Evolutionary conservation across 441 rosid species (phyloP).

Genomic region (Populus tomentosa): DNA sequence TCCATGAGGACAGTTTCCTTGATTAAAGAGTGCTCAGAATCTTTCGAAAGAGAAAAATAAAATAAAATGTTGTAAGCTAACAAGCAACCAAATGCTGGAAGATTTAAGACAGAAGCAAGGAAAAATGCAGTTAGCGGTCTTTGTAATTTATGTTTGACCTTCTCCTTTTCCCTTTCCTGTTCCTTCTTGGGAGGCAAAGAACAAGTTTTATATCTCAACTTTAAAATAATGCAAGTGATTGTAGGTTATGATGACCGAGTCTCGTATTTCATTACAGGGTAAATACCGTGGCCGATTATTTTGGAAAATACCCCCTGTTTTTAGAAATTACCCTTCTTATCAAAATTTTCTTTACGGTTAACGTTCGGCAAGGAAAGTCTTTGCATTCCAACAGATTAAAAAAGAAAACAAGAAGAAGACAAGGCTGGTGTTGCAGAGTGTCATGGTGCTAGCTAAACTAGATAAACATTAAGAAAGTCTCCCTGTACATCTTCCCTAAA

Average conservation of each 20-base stretch:
- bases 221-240: neutral
- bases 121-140: neutral
- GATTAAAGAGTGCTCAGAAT: neutral
- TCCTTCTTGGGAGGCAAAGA: slow-evolving; percentile 6
- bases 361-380: neutral
- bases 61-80: neutral
- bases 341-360: neutral
- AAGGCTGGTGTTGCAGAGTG: no score
- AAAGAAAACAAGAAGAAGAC: no score
- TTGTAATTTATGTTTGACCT: neutral
- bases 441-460: neutral
- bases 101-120: neutral
- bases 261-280: neutral
- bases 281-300: neutral
- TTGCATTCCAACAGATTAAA: neutral
- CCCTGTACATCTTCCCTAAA: neutral
- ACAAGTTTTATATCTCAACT: neutral
- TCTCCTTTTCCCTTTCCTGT: neutral
- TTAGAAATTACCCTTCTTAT: neutral
- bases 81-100: neutral
- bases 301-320: neutral
- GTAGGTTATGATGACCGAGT: neutral
- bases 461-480: neutral
- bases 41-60: neutral
- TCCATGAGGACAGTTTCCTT: slow-evolving; percentile 19